Evolutionary conservation across 179 eudicot species (phyloP), one percentile per base, ranked within the genome.

Genomic region (Corrigiola litoralis): DNA sequence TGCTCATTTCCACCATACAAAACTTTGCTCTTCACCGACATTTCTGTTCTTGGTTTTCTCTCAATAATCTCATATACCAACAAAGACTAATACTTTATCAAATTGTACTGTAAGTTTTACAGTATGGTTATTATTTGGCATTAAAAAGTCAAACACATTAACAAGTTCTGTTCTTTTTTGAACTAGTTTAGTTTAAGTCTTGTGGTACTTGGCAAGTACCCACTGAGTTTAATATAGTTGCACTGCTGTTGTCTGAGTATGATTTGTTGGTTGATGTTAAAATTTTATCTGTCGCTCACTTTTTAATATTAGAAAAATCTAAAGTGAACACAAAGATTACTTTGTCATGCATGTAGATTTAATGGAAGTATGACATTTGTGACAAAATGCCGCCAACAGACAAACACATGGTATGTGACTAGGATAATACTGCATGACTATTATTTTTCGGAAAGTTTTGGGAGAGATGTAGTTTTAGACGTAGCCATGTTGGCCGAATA

Each of bases 11-110:
- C 77, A 10, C 68, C 76, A 8, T 63, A 17, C 29, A 58, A 69
- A 56, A 20, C 78, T 82, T 79, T 82, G 74, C 71, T 73, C 76
- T 84, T 91, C 75, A 79, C 69, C 52, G 80, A 75, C 87, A 87
- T 83, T 51, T 75, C 50, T 32, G 56, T 48, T 52, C 32, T 72
- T 53, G 70, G 66, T 58, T 50, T 60, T 49, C 37, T 51, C 47
- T 51, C 55, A 32, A 18, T 25, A 40, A 72, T 57, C 62, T 66
- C 72, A 66, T 65, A 66, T 40, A 52, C 48, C 36, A n/a, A 25
- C 10, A 58, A 59, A 72, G 29, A 65, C 21, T 42, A 32, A 61
- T 36, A 66, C 60, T 59, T 66, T 32, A 2, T 50, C 48, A 7
- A 67, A 36, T 8, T 14, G 9, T 45, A 14, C 2, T 36, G 23